phyloP scores from a whole-genome alignment of 164 flowering plant species.

The Chimonanthus praecox region DNA sequence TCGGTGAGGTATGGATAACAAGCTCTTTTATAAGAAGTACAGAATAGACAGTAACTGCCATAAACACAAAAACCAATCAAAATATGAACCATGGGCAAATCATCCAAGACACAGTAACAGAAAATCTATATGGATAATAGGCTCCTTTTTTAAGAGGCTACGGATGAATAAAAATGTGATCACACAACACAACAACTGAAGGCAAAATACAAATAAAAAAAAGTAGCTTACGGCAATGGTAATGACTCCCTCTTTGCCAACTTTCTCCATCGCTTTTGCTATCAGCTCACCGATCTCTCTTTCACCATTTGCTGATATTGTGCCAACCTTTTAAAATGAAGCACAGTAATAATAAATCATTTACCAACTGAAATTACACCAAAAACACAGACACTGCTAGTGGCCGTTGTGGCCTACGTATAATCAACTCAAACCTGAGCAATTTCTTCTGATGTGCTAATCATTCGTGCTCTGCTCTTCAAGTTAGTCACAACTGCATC shows the following conservation, averaged over 20 bases:
- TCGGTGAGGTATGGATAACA: too few species aligned
- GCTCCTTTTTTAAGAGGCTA: not conserved
- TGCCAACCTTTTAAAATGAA: slow-evolving; percentile 59
- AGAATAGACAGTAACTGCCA: not conserved
- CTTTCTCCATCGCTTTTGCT: slow-evolving; percentile 98
- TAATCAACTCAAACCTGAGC: slow-evolving; percentile 58
- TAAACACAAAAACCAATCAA: too few species aligned
- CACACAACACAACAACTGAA: not conserved
- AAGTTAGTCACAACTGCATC: slow-evolving; percentile 85
- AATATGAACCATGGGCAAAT: not conserved
- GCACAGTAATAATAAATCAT: not conserved
- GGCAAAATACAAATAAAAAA: not conserved
- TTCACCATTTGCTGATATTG: slow-evolving; percentile 97
- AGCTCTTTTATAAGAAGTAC: too few species aligned
- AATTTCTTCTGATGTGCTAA: slow-evolving; percentile 93
- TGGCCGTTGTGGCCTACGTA: not conserved
- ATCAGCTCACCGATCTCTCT: slow-evolving; percentile 96
- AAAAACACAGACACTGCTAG: too few species aligned
- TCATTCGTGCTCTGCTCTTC: slow-evolving; percentile 85
- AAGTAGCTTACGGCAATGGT: slow-evolving; percentile 68
- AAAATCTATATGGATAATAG: too few species aligned
- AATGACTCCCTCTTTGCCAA: slow-evolving; percentile 98
- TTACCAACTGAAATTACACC: not conserved
- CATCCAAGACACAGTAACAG: too few species aligned
- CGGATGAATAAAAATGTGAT: not conserved